Conservation (phyloP, 2,329 filamentous ascomycete species). For the Phaeosphaeria sp. region DNA sequence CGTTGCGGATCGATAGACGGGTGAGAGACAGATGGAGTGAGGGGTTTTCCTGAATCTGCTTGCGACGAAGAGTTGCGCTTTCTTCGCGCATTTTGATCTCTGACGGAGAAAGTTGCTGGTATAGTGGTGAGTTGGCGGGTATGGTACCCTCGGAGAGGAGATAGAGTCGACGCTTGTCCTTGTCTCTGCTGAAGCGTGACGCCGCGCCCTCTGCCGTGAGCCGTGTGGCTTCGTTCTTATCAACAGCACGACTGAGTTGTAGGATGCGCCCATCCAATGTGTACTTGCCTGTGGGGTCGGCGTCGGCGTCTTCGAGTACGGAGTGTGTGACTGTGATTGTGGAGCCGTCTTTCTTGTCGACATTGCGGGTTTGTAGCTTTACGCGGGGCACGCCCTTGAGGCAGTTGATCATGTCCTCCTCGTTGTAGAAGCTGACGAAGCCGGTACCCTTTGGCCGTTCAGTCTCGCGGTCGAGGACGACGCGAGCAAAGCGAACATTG, state of each 20-base stretch:
- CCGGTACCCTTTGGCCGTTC: slow-evolving; percentile 89
- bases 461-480: slow-evolving; percentile 85
- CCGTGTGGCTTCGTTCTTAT: slow-evolving; percentile 77
- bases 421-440: slow-evolving; percentile 90
- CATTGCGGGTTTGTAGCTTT: slow-evolving; percentile 46
- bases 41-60: slow-evolving; percentile 89
- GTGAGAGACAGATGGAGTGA: slow-evolving; percentile 87
- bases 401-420: slow-evolving; percentile 77
- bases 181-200: slow-evolving; percentile 71
- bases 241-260: slow-evolving; percentile 83
- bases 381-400: slow-evolving; percentile 72
- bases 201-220: slow-evolving; percentile 73
- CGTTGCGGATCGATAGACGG: slow-evolving; percentile 87
- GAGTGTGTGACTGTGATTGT: slow-evolving; percentile 63
- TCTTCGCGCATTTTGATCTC: slow-evolving; percentile 90
- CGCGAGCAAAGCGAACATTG: slow-evolving; percentile 84
- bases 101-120: slow-evolving; percentile 74
- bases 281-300: slow-evolving; percentile 83
- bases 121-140: slow-evolving; percentile 76
- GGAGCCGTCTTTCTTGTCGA: slow-evolving; percentile 44
- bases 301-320: slow-evolving; percentile 83
- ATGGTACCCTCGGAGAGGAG: slow-evolving; percentile 88
- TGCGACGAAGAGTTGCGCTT: slow-evolving; percentile 85
- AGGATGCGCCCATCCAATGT: slow-evolving; percentile 89
- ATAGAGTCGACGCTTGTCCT: slow-evolving; percentile 89